Conservation (phyloP, 2,329 filamentous ascomycete species). For the Aspergillaceae sp. region DNA sequence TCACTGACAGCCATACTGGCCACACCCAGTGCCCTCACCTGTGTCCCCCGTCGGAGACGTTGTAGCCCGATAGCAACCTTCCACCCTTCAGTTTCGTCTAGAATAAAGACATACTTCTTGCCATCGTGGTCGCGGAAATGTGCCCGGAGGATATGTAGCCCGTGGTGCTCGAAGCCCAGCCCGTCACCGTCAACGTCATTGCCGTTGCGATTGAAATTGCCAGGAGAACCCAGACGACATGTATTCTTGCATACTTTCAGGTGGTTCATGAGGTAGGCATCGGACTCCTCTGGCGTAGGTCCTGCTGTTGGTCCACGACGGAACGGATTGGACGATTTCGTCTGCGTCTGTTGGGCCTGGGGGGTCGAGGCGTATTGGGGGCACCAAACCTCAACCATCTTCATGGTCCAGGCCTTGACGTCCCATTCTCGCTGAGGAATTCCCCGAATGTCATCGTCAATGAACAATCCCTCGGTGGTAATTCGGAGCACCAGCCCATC, state of each 20-base stretch:
- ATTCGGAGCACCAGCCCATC: constrained; percentile 88
- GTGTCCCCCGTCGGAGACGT: constrained; percentile 47
- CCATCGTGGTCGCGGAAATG: constrained; percentile 52
- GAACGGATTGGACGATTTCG: constrained; percentile 25
- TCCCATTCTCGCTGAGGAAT: constrained; percentile 98
- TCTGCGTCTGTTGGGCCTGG: constrained; percentile 24
- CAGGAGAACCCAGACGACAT: constrained; percentile 44
- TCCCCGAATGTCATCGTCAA: constrained; percentile 86
- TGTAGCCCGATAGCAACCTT: constrained; percentile 54
- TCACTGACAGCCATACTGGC: constrained; percentile 20
- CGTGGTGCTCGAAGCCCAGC: constrained; percentile 27
- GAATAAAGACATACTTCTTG: constrained; percentile 54
- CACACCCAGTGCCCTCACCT: constrained; percentile 47
- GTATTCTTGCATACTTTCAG: constrained; percentile 56
- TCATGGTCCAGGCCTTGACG: constrained; percentile 95
- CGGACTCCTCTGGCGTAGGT: constrained; percentile 57
- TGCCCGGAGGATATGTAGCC: constrained; percentile 50
- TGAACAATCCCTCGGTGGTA: constrained; percentile 88
- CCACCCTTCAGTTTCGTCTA: constrained; percentile 53
- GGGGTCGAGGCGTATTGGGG: constrained; percentile 46
- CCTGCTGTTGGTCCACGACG: constrained; percentile 41
- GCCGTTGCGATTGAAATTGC: constrained; percentile 28
- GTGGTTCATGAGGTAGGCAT: constrained; percentile 55
- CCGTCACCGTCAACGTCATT: constrained; percentile 14
- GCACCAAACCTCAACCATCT: constrained; percentile 81